A percentile compares a stretch with the other conserved stretches of the same genome.
Evolutionary conservation across 2,329 filamentous ascomycete genomes (phyloP).

Genomic region (Sporothrix curviconia): DNA sequence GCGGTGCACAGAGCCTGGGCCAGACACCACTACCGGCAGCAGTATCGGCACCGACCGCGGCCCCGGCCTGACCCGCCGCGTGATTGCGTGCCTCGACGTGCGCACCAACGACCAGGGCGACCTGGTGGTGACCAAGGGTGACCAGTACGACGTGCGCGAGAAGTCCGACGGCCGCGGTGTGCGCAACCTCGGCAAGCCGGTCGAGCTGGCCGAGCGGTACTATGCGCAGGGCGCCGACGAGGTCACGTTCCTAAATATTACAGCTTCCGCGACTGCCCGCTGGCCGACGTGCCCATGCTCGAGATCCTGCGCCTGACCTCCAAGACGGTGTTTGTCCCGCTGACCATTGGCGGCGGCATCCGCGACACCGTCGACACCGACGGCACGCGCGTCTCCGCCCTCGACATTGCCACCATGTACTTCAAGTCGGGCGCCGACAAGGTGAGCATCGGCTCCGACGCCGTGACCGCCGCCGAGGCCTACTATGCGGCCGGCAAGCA

Average conservation of each 20-base stretch:
- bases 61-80: slow-evolving; percentile 72
- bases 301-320: slow-evolving; percentile 83
- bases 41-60: slow-evolving; percentile 16
- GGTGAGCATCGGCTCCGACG: slow-evolving; percentile 92
- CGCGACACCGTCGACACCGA: slow-evolving; percentile 86
- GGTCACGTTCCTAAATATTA: slow-evolving; percentile 97
- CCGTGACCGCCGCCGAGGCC: slow-evolving; percentile 85
- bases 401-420: slow-evolving; percentile 93
- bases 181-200: slow-evolving; percentile 91
- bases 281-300: slow-evolving; percentile 91
- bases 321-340: slow-evolving; percentile 86
- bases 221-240: slow-evolving; percentile 97
- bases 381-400: slow-evolving; percentile 75
- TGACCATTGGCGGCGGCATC: slow-evolving; percentile 94
- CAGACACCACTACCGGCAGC: too few species aligned
- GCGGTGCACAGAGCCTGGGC: slow-evolving; percentile 47
- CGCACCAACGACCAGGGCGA: slow-evolving; percentile 91
- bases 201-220: slow-evolving; percentile 88
- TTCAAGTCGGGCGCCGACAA: slow-evolving; percentile 97
- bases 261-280: slow-evolving; percentile 92
- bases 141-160: slow-evolving; percentile 97
- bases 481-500: slow-evolving; percentile 68
- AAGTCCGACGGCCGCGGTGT: slow-evolving; percentile 64
- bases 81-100: slow-evolving; percentile 95
- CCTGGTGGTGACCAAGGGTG: slow-evolving; percentile 94